phyloP scores from a whole-genome alignment of 768 basidiomycete genomes.

The Strobilomyces echinocephalus region DNA sequence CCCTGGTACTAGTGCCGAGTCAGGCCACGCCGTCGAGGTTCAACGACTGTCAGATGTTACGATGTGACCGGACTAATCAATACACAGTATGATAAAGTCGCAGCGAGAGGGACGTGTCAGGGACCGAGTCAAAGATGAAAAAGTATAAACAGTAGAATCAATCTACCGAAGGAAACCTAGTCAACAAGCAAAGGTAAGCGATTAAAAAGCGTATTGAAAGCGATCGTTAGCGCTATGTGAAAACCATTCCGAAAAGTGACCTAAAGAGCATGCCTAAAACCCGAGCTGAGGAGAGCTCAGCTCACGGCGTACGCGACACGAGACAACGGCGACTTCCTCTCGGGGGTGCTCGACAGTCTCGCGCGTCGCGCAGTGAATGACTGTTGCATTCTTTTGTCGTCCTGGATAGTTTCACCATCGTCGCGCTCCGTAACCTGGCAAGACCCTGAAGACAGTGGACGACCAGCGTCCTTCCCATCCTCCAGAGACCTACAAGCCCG shows the following conservation, averaged over 20 bases:
- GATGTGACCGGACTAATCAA: constrained; percentile 4
- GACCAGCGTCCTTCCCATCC: constrained; percentile 8
- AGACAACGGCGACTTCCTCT: constrained; percentile 26
- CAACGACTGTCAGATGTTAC: background rate
- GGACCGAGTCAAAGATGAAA: background rate
- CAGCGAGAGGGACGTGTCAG: background rate
- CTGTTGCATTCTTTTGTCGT: constrained; percentile 1
- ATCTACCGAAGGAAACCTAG: constrained; percentile 16
- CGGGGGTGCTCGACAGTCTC: constrained; percentile 13
- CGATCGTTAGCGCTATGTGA: background rate
- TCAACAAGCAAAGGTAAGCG: constrained; percentile 7
- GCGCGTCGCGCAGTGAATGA: background rate
- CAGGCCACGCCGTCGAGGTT: background rate
- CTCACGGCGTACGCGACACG: constrained; percentile 15
- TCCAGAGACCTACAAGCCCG: constrained; percentile 6
- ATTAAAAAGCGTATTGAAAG: background rate
- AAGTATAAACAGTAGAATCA: constrained; percentile 25
- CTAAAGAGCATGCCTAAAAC: background rate
- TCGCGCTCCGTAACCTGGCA: constrained; percentile 1
- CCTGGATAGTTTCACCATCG: background rate
- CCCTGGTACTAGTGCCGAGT: too few species aligned
- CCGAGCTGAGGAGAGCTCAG: constrained; percentile 14
- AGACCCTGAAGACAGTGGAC: constrained; percentile 5
- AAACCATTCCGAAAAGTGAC: background rate
- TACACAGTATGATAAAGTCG: constrained; percentile 28